These are phyloP conservation scores for Stagonosporopsis vannaccii DNA, from an alignment of 2,329 filamentous ascomycete genomes.

Conservation along the genomic window DNA sequence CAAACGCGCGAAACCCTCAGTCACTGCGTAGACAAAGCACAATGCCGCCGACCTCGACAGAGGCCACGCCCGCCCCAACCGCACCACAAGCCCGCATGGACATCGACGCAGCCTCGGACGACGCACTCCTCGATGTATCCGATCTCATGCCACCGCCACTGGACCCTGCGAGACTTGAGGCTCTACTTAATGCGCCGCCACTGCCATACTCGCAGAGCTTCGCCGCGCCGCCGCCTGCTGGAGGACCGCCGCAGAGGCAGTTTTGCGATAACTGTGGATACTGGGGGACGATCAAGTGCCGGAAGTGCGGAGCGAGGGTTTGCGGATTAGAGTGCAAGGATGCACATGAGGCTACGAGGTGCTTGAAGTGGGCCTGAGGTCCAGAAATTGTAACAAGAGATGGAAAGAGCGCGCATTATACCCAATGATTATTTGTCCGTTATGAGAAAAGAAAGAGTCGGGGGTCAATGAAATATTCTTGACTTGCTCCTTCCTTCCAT, in stretches of 20 bases:
- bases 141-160: conserved; percentile 66
- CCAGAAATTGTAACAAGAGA: neutral
- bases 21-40: conserved; percentile 35
- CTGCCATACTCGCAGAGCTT: conserved; percentile 72
- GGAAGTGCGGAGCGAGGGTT: conserved; percentile 79
- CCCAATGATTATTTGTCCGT: conserved; percentile 11
- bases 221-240: conserved; percentile 49
- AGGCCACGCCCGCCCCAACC: conserved; percentile 35
- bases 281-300: conserved; percentile 78
- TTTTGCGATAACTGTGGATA: conserved; percentile 86
- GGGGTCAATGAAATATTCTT: neutral
- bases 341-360: conserved; percentile 73
- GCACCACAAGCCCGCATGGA: conserved; percentile 14
- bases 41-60: conserved; percentile 33
- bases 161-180: conserved; percentile 67
- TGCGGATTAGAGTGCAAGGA: conserved; percentile 79
- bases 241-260: conserved; percentile 61
- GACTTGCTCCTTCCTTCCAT: neutral
- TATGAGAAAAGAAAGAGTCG: neutral
- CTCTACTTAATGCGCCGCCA: conserved; percentile 69
- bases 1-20: conserved; percentile 22
- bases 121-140: conserved; percentile 63
- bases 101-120: conserved; percentile 34
- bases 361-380: conserved; percentile 46
- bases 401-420: conserved; percentile 20